These are phyloP conservation scores for Aspergillus fischeri DNA, from an alignment of 2,329 filamentous ascomycete species.

Conservation along the genomic window DNA sequence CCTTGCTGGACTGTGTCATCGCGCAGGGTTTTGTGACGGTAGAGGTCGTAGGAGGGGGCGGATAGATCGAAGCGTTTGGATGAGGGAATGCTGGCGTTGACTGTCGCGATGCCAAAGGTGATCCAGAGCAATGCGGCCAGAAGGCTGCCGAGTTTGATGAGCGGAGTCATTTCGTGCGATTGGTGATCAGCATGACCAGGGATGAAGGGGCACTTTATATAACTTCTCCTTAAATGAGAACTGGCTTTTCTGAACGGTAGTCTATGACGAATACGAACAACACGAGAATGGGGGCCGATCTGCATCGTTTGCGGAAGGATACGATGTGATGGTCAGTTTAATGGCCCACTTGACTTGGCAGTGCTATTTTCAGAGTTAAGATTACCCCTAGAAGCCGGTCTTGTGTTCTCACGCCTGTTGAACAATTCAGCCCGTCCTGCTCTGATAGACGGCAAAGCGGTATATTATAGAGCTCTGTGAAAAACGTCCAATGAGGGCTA, in stretches of 20 bases:
- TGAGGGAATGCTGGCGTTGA: neutral
- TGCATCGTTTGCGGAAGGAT: neutral
- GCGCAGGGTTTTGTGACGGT: constrained; percentile 12
- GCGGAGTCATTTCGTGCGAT: neutral
- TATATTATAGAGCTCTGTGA: no score
- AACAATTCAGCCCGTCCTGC: neutral
- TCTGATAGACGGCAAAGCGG: neutral
- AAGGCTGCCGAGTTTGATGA: neutral
- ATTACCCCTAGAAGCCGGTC: no score
- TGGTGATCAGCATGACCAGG: neutral
- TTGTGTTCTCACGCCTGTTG: no score
- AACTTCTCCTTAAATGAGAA: neutral
- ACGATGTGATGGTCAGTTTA: neutral
- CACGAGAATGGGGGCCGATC: neutral
- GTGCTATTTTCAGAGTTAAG: neutral
- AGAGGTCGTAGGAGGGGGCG: constrained; percentile 14
- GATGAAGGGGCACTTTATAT: neutral
- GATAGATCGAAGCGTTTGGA: constrained; percentile 14
- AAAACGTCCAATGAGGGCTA: fast-evolving
- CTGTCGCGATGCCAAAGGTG: neutral
- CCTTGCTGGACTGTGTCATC: constrained; percentile 18
- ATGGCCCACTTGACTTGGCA: neutral
- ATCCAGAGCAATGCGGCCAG: neutral
- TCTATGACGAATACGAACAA: neutral
- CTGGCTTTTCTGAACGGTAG: no score